Evolutionary conservation across 179 eudicot species (phyloP).

Genomic region (Carnegiea gigantea): DNA sequence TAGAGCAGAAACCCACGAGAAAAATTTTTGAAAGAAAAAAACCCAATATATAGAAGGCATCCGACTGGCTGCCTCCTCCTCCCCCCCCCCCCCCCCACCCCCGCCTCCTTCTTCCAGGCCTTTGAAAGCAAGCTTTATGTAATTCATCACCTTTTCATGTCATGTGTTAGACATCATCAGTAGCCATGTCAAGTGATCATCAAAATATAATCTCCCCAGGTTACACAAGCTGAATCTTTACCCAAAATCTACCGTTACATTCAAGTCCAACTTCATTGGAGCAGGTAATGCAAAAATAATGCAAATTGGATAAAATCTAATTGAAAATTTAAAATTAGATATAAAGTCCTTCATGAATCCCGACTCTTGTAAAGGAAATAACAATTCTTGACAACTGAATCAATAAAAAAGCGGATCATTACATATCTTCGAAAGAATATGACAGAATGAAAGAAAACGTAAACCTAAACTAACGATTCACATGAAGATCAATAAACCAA

Average conservation of each 20-base stretch:
- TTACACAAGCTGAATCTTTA: background rate
- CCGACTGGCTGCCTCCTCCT: no score
- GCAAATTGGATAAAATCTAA: constrained; percentile 1
- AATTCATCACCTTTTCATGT: background rate
- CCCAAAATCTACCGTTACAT: background rate
- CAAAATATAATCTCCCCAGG: background rate
- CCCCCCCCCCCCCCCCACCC: no score
- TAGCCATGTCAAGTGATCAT: constrained; percentile 2
- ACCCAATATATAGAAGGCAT: no score
- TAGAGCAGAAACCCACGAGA: background rate
- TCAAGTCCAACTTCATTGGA: background rate
- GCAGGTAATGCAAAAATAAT: background rate
- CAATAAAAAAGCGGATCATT: background rate
- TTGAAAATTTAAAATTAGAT: background rate
- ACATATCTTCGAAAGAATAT: background rate
- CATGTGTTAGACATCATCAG: background rate
- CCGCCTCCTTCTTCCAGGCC: no score
- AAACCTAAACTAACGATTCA: background rate
- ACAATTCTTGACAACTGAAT: background rate
- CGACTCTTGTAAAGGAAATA: background rate
- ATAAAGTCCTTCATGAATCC: background rate
- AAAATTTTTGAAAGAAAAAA: no score
- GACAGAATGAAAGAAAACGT: background rate
- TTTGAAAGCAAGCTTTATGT: background rate
- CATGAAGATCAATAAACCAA: background rate